These are phyloP conservation scores for Bifiguratus adelaidae DNA, from an alignment of 192 early-diverging fungal species.

Conservation along the genomic window DNA sequence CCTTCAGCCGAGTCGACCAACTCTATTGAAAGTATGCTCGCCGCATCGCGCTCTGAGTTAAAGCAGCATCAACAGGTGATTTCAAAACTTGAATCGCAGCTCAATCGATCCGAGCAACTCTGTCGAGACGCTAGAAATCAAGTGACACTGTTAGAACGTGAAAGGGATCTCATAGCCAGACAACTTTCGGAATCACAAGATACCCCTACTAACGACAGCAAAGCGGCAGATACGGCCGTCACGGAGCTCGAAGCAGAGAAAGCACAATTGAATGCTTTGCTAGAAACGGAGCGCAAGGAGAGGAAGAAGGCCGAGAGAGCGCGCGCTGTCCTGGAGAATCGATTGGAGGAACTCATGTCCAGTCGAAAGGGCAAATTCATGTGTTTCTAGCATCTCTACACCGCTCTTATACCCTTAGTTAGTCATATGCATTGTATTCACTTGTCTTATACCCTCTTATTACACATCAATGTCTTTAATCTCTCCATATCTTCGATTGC, in stretches of 20 bases:
- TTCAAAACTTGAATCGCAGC: slow-evolving; percentile 27
- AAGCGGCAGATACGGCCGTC: too few species aligned
- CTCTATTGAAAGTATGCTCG: slow-evolving; percentile 6
- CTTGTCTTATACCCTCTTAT: too few species aligned
- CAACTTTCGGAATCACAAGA: too few species aligned
- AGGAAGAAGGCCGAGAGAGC: slow-evolving; percentile 40
- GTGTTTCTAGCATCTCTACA: slow-evolving; percentile 50
- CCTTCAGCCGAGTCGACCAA: not conserved
- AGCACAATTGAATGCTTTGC: slow-evolving; percentile 14
- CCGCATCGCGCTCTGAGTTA: slow-evolving; percentile 11
- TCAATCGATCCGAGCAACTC: slow-evolving; percentile 28
- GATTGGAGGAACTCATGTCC: slow-evolving; percentile 45
- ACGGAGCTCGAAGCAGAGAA: slow-evolving; percentile 29
- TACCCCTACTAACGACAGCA: too few species aligned
- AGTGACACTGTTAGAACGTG: slow-evolving; percentile 13
- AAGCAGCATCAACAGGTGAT: slow-evolving; percentile 26
- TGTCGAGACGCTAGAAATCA: slow-evolving; percentile 24
- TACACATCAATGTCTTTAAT: too few species aligned
- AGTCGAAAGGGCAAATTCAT: slow-evolving; percentile 43
- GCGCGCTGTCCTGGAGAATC: slow-evolving; percentile 26
- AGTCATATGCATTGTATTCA: too few species aligned
- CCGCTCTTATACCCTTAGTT: too few species aligned
- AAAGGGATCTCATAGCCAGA: too few species aligned
- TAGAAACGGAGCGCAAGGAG: slow-evolving; percentile 27
- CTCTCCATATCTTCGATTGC: too few species aligned